Percentiles rank a stretch among this genome's conserved stretches.
phyloP scores from a whole-genome alignment of 169 alveolate genomes.

The Plasmodium adleri region DNA sequence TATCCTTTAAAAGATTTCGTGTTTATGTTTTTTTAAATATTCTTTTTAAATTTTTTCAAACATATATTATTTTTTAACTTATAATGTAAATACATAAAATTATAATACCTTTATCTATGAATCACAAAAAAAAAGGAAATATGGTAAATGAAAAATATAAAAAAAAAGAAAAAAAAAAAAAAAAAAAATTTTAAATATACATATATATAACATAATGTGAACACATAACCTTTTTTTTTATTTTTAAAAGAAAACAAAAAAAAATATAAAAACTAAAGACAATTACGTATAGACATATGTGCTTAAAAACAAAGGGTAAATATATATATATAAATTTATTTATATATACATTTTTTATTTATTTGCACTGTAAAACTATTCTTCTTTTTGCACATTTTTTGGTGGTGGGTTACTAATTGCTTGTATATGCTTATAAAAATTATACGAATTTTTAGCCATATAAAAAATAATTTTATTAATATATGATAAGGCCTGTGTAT shows the following conservation, averaged over 20 bases:
- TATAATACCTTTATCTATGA: too few relatives aligned
- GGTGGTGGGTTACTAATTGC: background rate
- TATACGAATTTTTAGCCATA: slow-evolving; percentile 49
- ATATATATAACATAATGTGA: background rate
- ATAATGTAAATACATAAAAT: background rate
- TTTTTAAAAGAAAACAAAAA: too few relatives aligned
- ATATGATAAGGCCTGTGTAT: slow-evolving; percentile 15
- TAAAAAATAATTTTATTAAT: slow-evolving; percentile 36
- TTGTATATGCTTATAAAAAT: slow-evolving; percentile 57
- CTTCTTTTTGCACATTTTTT: slow-evolving; percentile 1
- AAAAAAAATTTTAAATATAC: background rate
- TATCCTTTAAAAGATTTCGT: slow-evolving; percentile 22
- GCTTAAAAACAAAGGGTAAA: background rate
- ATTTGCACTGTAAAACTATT: background rate
- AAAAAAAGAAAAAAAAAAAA: background rate
- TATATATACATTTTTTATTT: background rate
- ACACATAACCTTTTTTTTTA: background rate
- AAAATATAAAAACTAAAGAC: too few relatives aligned
- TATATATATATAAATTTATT: background rate
- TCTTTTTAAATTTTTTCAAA: slow-evolving; percentile 28
- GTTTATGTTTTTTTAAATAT: slow-evolving; percentile 5
- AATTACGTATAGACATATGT: too few relatives aligned
- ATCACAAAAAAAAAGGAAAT: background rate
- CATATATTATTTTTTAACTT: background rate
- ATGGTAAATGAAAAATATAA: background rate